Evolutionary conservation across 1,284 basidiomycete species (phyloP), one percentile per base, ranked within the genome.

Genomic region (Cryptococcus neoformans): DNA sequence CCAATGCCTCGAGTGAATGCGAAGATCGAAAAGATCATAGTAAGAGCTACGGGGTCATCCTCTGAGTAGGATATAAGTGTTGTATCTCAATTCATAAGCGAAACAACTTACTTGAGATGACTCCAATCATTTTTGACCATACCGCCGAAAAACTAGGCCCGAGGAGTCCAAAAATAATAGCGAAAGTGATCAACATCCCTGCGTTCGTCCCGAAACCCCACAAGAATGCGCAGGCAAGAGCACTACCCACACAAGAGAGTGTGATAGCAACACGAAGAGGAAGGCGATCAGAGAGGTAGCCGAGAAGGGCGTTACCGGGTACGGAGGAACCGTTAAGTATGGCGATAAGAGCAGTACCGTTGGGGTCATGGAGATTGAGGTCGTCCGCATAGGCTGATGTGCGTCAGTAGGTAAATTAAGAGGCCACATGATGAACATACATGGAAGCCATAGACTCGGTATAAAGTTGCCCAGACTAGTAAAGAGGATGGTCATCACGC

Each of bases 301-400:
- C 75, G 6, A 74, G 54, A 10, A 76, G 51, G 3, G 71, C 63
- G 55, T 73, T 69, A 5, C 76, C 76, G 3, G 70, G 66, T 0
- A 77, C 70, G 7, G 72, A 75, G 6, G 75, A 69, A 41, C 73
- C 72, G 55, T 79, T 79, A 67, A 78, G 68, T 40, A 76, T 62
- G 5, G 75, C 66, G 40, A 79, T 65, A 16, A 77, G 61, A 4
- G 66, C 67, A 6, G 74, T 74, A 1, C 78, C 76, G 39, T 69
- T 66, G 0, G 73, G 72, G 39, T 63, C 57, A 4, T 60, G 61
- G 34, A 74, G 52, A 16, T 65, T 64, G 12, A 77, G 42, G 44
- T 72, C 70, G 7, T 67, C 60, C 1, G 74, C 75, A 51, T 69
- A 77, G 1, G 72, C 69, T 67, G 46, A 16, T 10, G 1, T 14